A percentile compares a stretch with the other conserved stretches of the same genome.
These are phyloP conservation scores for Evansstolkia leycettana DNA, from an alignment of 495 filamentous ascomycete genomes.

Conservation along the genomic window DNA sequence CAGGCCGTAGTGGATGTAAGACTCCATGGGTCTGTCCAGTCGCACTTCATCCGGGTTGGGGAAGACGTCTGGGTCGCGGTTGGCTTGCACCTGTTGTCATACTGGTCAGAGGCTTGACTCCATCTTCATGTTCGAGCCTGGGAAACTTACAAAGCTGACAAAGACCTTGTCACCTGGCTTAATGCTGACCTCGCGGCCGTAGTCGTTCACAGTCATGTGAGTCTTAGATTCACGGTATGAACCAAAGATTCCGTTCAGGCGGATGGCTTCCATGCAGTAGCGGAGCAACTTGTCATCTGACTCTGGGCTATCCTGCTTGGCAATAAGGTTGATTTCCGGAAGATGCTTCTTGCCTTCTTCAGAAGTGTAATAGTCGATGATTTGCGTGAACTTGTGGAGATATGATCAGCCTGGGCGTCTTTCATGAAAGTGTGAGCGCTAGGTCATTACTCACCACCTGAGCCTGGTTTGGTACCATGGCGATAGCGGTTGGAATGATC, in stretches of 20 bases:
- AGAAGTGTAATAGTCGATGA: slow-evolving; percentile 68
- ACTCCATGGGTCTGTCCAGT: slow-evolving; percentile 52
- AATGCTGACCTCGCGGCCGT: slow-evolving; percentile 36
- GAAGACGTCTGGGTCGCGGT: slow-evolving; percentile 50
- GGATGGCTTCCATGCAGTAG: slow-evolving; percentile 42
- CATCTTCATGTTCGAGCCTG: neutral
- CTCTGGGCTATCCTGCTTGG: slow-evolving; percentile 31
- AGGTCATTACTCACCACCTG: slow-evolving; percentile 33
- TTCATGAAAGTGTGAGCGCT: neutral
- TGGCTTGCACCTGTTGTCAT: slow-evolving; percentile 28
- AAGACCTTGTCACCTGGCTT: slow-evolving; percentile 42
- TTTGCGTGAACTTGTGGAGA: slow-evolving; percentile 45
- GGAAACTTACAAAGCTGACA: slow-evolving; percentile 28
- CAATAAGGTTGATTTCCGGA: slow-evolving; percentile 44
- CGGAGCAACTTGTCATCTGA: slow-evolving; percentile 37
- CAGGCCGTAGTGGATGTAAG: slow-evolving; percentile 55
- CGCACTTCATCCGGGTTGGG: slow-evolving; percentile 55
- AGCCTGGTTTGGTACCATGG: slow-evolving; percentile 57
- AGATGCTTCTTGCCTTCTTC: slow-evolving; percentile 41
- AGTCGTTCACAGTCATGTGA: slow-evolving; percentile 36
- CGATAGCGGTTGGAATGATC: slow-evolving; percentile 48
- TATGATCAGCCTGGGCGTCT: neutral
- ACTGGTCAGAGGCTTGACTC: no score
- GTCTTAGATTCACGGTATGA: slow-evolving; percentile 38
- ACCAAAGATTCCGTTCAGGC: slow-evolving; percentile 48